Conservation (phyloP, 495 filamentous ascomycete genomes). For the Emericellopsis terricola region DNA sequence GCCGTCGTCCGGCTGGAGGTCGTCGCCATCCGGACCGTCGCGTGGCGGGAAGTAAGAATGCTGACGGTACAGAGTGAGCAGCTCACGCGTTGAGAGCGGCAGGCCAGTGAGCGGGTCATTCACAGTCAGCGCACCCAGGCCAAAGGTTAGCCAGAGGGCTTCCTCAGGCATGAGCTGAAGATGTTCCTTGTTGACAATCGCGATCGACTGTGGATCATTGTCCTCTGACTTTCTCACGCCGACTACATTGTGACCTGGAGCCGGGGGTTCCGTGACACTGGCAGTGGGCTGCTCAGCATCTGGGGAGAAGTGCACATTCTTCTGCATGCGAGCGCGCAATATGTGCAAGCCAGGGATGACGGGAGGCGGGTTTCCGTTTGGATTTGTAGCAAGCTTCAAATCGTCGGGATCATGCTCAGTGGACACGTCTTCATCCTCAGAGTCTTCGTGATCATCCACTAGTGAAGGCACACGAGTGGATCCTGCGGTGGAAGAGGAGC, state of each 20-base stretch:
- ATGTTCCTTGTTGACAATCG: constrained; percentile 65
- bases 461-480: too few relatives aligned
- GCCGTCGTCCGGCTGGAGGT: constrained; percentile 49
- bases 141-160: constrained; percentile 78
- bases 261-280: background rate
- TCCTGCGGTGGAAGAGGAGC: constrained; percentile 43
- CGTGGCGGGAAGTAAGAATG: constrained; percentile 52
- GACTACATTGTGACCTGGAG: background rate
- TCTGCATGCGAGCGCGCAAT: too few relatives aligned
- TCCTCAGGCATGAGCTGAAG: constrained; percentile 82
- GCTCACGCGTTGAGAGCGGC: constrained; percentile 27
- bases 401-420: too few relatives aligned
- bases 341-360: too few relatives aligned
- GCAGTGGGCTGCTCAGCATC: background rate
- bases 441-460: too few relatives aligned
- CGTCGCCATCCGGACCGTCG: constrained; percentile 8
- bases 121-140: constrained; percentile 58
- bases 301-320: too few relatives aligned
- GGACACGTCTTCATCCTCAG: too few relatives aligned
- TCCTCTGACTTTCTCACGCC: too few relatives aligned
- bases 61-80: constrained; percentile 47
- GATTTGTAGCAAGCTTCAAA: background rate
- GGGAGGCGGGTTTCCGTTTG: too few relatives aligned
- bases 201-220: constrained; percentile 3
- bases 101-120: constrained; percentile 32